A percentile compares a stretch with the other conserved stretches of the same genome.
These are phyloP conservation scores for Penicillium sp. DNA, from an alignment of 2,329 filamentous ascomycete species.

Conservation along the genomic window DNA sequence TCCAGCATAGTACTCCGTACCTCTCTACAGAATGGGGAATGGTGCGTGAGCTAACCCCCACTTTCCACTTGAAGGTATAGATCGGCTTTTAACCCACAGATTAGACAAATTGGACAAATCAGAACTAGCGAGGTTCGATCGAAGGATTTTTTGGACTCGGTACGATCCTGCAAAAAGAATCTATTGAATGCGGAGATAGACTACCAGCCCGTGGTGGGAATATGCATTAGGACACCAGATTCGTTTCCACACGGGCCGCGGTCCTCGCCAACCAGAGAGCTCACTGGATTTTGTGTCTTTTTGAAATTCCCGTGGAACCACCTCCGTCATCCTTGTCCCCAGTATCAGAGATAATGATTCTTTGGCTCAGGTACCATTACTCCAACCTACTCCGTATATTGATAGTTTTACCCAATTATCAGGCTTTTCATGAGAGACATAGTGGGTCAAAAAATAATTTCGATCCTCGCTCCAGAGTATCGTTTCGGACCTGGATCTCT, in stretches of 20 bases:
- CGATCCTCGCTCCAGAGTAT: background rate
- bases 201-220: background rate
- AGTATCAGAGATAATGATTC: background rate
- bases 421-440: background rate
- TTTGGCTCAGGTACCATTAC: background rate
- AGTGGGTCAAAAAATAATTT: background rate
- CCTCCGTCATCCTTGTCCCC: background rate
- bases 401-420: background rate
- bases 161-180: background rate
- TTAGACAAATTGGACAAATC: background rate
- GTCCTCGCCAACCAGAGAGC: background rate
- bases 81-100: background rate
- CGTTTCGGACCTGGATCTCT: background rate
- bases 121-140: background rate
- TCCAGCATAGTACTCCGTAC: background rate
- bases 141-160: background rate
- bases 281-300: background rate
- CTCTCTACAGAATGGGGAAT: background rate
- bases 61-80: constrained; percentile 1
- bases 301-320: background rate
- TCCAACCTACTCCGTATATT: background rate
- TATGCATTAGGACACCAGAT: background rate
- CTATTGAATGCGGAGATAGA: constrained; percentile 5
- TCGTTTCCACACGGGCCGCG: background rate
- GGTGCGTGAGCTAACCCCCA: background rate